Evolutionary conservation across 352 stramenopile species (phyloP), one percentile per base, ranked within the genome.

Genomic region (Phytophthora colocasiae): DNA sequence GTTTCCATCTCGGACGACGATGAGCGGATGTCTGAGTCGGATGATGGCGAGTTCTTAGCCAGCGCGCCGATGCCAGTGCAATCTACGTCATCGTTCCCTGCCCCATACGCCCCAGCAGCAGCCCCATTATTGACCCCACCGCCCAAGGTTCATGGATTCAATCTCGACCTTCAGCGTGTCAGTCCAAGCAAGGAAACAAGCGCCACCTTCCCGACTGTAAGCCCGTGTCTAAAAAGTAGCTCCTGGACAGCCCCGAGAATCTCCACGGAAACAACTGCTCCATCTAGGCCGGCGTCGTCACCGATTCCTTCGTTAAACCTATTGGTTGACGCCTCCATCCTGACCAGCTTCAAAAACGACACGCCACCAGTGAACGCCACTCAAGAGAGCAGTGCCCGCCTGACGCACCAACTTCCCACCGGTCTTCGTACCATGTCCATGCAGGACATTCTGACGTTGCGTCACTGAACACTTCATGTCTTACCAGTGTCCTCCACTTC

Each of bases 261-360:
- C 32, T 62, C 47, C 29, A 57, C 29, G 24, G 43, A 59, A 46
- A 27, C 38, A 17, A 26, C 15, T 15, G 9, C 43, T 40, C 22
- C 48, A 12, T 19, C 24, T 29, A 63, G 46, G n/a, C 43, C 47
- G n/a, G 14, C 32, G 44, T 29, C 66, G 9, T 54, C 54, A 29
- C 53, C 48, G 34, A 79, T 91, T 63, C 84, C 81, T 10, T 87
- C 78, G 54, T 74, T 92, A 44, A 86, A 85, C 46, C 73, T 92
- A 27, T 81, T 92, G 32, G 79, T 92, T 15, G 77, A 92, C 45
- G 84, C 81, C 6, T 91, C 80, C 36, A 83, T 92, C 58, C 69
- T 90, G 32, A 90, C 74, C 17, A 65, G 80, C n/a, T 87, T 87
- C 65, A 83, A 87, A 68, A 59, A 84, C 43, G 77, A 87, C 40